A percentile compares a stretch with the other conserved stretches of the same genome.
phyloP scores from a whole-genome alignment of 257 asterid genomes.

The Solanum peruvianum region DNA sequence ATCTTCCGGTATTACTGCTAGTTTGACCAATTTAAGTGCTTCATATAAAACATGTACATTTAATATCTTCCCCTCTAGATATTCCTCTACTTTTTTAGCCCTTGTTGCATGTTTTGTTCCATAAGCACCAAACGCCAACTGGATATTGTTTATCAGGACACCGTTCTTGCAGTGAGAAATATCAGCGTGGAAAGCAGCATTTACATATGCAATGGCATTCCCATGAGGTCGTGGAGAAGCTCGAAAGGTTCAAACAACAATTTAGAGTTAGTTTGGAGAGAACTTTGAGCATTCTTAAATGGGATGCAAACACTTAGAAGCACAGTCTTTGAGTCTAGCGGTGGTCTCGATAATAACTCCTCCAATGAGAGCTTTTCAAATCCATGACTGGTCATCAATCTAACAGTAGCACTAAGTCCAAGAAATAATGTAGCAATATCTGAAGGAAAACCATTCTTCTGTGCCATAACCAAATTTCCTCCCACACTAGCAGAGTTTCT shows the following conservation, averaged over 20 bases:
- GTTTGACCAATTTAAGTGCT: constrained; percentile 39
- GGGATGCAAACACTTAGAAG: constrained; percentile 52
- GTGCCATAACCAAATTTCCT: constrained; percentile 68
- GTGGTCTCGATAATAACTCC: constrained; percentile 36
- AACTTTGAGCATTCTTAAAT: constrained; percentile 1
- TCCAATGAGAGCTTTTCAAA: constrained; percentile 30
- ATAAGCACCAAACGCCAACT: constrained; percentile 53
- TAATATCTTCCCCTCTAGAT: constrained; percentile 26
- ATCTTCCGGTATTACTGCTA: constrained; percentile 23
- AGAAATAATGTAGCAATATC: constrained; percentile 57
- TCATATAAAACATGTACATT: constrained; percentile 18
- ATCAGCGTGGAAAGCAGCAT: constrained; percentile 59
- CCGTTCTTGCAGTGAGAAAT: constrained; percentile 22
- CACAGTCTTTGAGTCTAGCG: constrained; percentile 31
- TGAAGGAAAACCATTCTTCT: constrained; percentile 54
- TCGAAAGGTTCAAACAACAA: constrained; percentile 48
- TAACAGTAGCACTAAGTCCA: constrained; percentile 32
- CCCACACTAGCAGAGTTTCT: constrained; percentile 63
- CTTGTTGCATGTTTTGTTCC: constrained; percentile 42
- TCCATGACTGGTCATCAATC: constrained; percentile 15
- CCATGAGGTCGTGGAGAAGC: constrained; percentile 67
- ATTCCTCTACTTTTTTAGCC: constrained; percentile 42
- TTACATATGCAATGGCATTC: constrained; percentile 57
- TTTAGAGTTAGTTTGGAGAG: constrained; percentile 1
- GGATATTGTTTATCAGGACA: constrained; percentile 15